Evolutionary conservation across 306 rosid species (phyloP).

Genomic region (Fragaria iinumae): DNA sequence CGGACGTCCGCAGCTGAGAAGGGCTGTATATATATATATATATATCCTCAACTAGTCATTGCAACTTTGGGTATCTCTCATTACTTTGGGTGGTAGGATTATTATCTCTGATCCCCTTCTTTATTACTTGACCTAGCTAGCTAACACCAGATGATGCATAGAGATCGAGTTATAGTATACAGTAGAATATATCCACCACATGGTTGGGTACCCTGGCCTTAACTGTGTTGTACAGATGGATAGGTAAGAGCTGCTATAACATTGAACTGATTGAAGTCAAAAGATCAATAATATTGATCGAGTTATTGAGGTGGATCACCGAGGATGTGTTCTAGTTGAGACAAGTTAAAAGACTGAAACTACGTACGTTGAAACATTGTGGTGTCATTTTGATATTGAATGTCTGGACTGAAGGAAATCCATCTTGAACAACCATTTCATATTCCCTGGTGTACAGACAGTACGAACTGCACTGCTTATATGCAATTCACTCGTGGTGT

Average conservation of each 20-base stretch:
- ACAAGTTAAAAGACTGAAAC: too few species aligned
- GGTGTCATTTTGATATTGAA: not conserved
- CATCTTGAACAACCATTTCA: not conserved
- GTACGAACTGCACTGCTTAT: not conserved
- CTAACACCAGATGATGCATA: not conserved
- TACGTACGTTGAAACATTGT: not conserved
- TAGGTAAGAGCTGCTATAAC: not conserved
- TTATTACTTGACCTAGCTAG: too few species aligned
- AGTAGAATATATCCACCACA: not conserved
- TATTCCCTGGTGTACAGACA: not conserved
- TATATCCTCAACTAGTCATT: too few species aligned
- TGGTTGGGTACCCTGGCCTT: not conserved
- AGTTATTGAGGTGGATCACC: not conserved
- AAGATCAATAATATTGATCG: not conserved
- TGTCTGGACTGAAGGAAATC: not conserved
- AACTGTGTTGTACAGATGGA: not conserved
- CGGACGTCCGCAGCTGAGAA: too few species aligned
- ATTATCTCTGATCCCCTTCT: too few species aligned
- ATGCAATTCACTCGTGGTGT: not conserved
- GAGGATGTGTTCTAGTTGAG: not conserved
- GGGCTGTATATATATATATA: too few species aligned
- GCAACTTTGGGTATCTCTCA: too few species aligned
- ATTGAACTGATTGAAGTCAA: not conserved
- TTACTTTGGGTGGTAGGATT: too few species aligned
- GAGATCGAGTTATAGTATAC: not conserved